Conservation (phyloP, 306 rosid genomes). For the Quercus engelmannii region DNA sequence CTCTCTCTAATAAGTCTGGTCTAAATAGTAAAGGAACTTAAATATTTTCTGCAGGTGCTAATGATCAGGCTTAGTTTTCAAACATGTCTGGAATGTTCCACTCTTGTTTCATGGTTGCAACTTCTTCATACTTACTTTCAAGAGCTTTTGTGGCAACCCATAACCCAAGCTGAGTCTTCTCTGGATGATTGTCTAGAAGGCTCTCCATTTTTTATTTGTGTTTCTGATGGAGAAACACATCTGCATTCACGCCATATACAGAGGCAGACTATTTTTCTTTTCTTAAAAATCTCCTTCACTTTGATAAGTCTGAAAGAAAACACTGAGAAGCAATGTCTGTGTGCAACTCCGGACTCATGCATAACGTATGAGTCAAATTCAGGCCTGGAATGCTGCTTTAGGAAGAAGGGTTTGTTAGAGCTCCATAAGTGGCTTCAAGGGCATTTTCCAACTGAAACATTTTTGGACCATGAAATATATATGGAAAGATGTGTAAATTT, state of each 20-base stretch:
- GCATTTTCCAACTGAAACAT: slow-evolving; percentile 50
- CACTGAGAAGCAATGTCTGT: slow-evolving; percentile 27
- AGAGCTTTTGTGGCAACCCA: slow-evolving; percentile 48
- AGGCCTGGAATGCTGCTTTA: slow-evolving; percentile 38
- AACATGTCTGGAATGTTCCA: slow-evolving; percentile 34
- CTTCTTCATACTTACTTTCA: slow-evolving; percentile 55
- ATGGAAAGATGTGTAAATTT: slow-evolving; percentile 51
- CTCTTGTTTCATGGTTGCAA: slow-evolving; percentile 66
- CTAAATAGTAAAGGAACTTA: slow-evolving; percentile 1
- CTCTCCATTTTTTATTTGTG: slow-evolving; percentile 68
- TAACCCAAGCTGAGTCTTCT: slow-evolving; percentile 30
- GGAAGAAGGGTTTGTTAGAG: slow-evolving; percentile 54
- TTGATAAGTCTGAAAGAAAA: slow-evolving; percentile 41
- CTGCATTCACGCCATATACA: slow-evolving; percentile 55
- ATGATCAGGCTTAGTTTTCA: slow-evolving; percentile 73
- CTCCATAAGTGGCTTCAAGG: slow-evolving; percentile 69
- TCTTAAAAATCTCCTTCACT: slow-evolving; percentile 57
- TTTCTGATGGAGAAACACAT: slow-evolving; percentile 47
- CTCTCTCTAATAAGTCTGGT: neutral
- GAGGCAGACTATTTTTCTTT: slow-evolving; percentile 70
- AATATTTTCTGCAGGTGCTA: slow-evolving; percentile 47
- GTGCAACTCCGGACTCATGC: slow-evolving; percentile 37
- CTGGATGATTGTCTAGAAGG: slow-evolving; percentile 64
- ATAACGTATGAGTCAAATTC: slow-evolving; percentile 22
- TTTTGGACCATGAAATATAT: slow-evolving; percentile 43